phyloP scores from a whole-genome alignment of 1,284 basidiomycete genomes.

The Ceratobasidium sp. region DNA sequence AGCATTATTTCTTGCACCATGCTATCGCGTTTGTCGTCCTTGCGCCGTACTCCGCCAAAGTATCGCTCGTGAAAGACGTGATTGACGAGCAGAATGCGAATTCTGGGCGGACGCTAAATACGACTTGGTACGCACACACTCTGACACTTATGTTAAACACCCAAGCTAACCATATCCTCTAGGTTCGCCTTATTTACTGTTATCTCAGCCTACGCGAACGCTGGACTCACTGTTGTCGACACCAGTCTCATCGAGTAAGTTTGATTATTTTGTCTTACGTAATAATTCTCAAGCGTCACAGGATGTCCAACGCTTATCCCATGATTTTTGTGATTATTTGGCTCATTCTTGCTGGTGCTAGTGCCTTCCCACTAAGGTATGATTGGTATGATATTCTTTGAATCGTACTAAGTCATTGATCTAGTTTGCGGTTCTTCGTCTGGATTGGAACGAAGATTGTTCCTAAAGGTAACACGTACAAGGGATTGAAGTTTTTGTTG shows the following conservation, averaged over 20 bases:
- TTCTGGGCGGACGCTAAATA: constrained; percentile 28
- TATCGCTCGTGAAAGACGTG: constrained; percentile 23
- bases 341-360: constrained; percentile 91
- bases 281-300: background rate
- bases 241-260: constrained; percentile 67
- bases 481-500: constrained; percentile 75
- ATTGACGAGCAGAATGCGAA: constrained; percentile 26
- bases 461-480: background rate
- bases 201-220: constrained; percentile 74
- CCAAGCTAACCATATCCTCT: background rate
- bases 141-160: background rate
- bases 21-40: constrained; percentile 30
- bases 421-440: constrained; percentile 64
- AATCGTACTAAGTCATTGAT: constrained; percentile 13
- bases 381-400: background rate
- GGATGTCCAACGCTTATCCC: constrained; percentile 80
- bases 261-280: background rate
- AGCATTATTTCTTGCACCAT: constrained; percentile 35
- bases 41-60: constrained; percentile 39
- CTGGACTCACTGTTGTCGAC: constrained; percentile 87
- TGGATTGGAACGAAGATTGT: constrained; percentile 70
- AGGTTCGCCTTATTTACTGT: constrained; percentile 41
- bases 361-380: constrained; percentile 67
- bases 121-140: constrained; percentile 6
- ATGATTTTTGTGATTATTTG: constrained; percentile 78